Base-by-base conservation (phyloP, 176 grass and related monocot genomes). In the Eleusine indica region DNA sequence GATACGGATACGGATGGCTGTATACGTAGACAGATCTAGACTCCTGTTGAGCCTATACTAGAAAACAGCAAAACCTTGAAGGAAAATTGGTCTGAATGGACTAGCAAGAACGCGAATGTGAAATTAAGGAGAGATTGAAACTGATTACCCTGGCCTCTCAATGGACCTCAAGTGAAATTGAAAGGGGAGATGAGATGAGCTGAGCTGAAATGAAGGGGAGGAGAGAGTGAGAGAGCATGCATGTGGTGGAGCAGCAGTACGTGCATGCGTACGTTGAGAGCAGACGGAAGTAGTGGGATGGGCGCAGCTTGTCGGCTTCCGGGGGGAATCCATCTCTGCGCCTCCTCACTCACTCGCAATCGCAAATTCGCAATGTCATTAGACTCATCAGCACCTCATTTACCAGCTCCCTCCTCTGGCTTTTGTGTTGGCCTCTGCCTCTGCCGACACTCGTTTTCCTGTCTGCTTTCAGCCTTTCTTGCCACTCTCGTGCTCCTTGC, bases 241-340 rank as follows among this genome's bases (percentile, higher is more conserved):
- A 56, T 76, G 74, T 70, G 17, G 18, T 43, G 67, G 12, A 42
- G 15, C 35, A 39, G 67, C 19, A 70, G 5, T 60, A 22, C 57
- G 38, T 68, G 18, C 67, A 17, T 40, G 17, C 37, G 67, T 70
- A 70, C 16, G 32, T 30, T 64, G 37, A 21, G 32, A 52, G 22
- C 63, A 35, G 12, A 17, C 71, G 16, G 16, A 15, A 18, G 9
- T 9, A 32, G 68, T 18, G 39, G 35, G 70, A 70, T 82, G 80
- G 58, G 69, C 15, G 7, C 41, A 7, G 80, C 70, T 83, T 39
- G 70, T 83, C 70, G 80, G 56, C 70, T 44, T 64, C 56, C 80
- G 11, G 80, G 70, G 70, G 62, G 42, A 49, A 83, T 83, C 70
- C 42, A 7, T 81, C 52, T n/a, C 16, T 39, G 4, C 71, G 35